Conservation (phyloP, 2,329 filamentous ascomycete genomes). For the Colletotrichum sp. region DNA sequence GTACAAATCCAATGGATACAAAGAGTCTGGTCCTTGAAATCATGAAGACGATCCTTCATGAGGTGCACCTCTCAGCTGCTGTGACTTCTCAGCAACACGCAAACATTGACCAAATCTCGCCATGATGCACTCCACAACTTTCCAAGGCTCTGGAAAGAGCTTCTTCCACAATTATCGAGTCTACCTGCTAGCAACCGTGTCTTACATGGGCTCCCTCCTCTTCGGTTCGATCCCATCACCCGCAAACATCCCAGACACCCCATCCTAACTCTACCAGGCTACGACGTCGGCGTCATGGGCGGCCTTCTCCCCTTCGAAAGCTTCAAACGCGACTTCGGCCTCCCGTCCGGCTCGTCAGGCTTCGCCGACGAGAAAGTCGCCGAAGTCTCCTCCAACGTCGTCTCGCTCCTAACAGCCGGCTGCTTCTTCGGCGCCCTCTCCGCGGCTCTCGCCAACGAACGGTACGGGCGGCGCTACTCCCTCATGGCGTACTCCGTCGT, state of each 20-base stretch:
- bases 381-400: not conserved
- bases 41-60: too few relatives aligned
- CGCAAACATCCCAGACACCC: not conserved
- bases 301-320: constrained; percentile 41
- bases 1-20: not conserved
- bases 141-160: not conserved
- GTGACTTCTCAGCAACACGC: not conserved
- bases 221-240: not conserved
- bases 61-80: not conserved
- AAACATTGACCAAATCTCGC: not conserved
- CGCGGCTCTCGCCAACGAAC: not conserved
- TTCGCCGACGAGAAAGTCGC: not conserved
- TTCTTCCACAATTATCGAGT: not conserved
- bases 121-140: not conserved
- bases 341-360: not conserved
- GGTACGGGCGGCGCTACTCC: not conserved
- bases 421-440: not conserved
- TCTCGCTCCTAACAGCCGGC: not conserved
- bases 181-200: not conserved
- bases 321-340: constrained; percentile 41
- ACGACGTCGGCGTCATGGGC: constrained; percentile 38
- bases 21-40: not conserved
- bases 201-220: not conserved
- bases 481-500: not conserved
- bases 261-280: not conserved